Evolutionary conservation across 768 basidiomycete species (phyloP).

Genomic region (Naganishia friedmannii): DNA sequence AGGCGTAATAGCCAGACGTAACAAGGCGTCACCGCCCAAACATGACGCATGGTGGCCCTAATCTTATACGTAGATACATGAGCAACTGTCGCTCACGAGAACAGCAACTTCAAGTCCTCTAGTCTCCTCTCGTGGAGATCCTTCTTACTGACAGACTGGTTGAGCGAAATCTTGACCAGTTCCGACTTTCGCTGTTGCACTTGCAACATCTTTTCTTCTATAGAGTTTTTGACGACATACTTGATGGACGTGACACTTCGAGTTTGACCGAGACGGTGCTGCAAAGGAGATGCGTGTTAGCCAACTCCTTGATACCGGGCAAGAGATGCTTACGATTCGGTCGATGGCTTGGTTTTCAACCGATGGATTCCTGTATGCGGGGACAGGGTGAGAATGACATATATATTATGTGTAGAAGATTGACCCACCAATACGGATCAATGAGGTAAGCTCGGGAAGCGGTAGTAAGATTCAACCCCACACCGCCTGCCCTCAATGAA

Average conservation of each 20-base stretch:
- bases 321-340: conserved; percentile 69
- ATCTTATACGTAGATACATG: too few relatives aligned
- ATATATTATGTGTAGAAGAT: conserved; percentile 36
- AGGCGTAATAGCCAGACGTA: too few relatives aligned
- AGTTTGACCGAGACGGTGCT: conserved; percentile 96
- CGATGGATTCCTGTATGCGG: conserved; percentile 74
- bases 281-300: conserved; percentile 26
- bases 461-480: conserved; percentile 90
- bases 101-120: conserved; percentile 64
- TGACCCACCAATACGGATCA: conserved; percentile 85
- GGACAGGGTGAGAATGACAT: conserved; percentile 21
- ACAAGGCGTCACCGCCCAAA: too few relatives aligned
- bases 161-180: conserved; percentile 89
- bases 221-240: conserved; percentile 87
- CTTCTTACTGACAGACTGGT: conserved; percentile 77
- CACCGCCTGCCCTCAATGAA: conserved; percentile 93
- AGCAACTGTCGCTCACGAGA: background rate
- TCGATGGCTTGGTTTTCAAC: conserved; percentile 98
- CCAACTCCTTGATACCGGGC: background rate
- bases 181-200: conserved; percentile 93
- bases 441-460: conserved; percentile 92
- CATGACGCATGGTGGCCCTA: background rate
- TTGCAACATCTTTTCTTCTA: conserved; percentile 86
- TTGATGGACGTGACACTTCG: conserved; percentile 86
- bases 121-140: conserved; percentile 81